Conservation (phyloP, 2,329 filamentous ascomycete species). For the Kalaharituber pfeilii region DNA sequence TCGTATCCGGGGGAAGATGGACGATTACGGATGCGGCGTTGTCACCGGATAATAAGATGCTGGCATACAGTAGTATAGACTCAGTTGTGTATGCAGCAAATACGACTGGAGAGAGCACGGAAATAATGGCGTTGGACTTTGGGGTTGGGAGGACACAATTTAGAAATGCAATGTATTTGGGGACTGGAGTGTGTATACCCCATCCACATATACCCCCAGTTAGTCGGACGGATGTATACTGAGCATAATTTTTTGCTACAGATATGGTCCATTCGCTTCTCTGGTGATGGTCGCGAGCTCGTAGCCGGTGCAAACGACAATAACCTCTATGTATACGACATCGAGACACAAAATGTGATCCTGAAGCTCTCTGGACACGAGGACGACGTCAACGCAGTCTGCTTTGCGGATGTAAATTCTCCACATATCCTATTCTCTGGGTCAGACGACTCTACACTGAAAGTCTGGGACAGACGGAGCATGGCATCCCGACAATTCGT, state of each 20-base stretch:
- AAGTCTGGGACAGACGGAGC: slow-evolving; percentile 89
- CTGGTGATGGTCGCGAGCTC: slow-evolving; percentile 74
- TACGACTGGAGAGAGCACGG: slow-evolving; percentile 48
- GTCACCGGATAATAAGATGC: slow-evolving; percentile 76
- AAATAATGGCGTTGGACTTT: slow-evolving; percentile 25
- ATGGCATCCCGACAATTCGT: slow-evolving; percentile 66
- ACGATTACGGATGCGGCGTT: slow-evolving; percentile 87
- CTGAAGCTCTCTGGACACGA: slow-evolving; percentile 62
- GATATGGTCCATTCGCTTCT: slow-evolving; percentile 87
- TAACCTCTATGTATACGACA: slow-evolving; percentile 77
- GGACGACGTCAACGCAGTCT: slow-evolving; percentile 90
- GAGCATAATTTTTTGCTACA: slow-evolving; percentile 25
- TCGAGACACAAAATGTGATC: slow-evolving; percentile 59
- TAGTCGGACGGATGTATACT: slow-evolving; percentile 3
- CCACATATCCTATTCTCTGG: slow-evolving; percentile 93
- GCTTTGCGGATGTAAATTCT: slow-evolving; percentile 73
- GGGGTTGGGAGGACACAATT: slow-evolving; percentile 19
- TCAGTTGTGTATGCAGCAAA: slow-evolving; percentile 69
- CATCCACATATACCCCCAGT: neutral
- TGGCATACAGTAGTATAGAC: slow-evolving; percentile 82
- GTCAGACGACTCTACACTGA: slow-evolving; percentile 82
- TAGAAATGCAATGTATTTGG: slow-evolving; percentile 17
- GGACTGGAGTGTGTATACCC: slow-evolving; percentile 30
- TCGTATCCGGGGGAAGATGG: slow-evolving; percentile 75
- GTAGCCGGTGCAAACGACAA: slow-evolving; percentile 70